These are phyloP conservation scores for Cocos nucifera DNA, from an alignment of 176 grass and related monocot genomes.

Conservation along the genomic window DNA sequence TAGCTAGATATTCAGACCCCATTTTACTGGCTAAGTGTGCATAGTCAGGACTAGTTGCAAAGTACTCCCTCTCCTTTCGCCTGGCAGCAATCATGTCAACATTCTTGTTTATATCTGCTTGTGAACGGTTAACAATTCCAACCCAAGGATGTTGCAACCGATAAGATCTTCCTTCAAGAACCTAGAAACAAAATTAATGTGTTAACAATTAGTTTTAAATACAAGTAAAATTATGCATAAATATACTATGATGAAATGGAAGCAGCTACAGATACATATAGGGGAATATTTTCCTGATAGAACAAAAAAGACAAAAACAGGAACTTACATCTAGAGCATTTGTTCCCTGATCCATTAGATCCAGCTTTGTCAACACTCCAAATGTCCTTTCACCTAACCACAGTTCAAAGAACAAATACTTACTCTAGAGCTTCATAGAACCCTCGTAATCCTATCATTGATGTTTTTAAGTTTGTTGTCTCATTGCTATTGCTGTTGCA, in stretches of 20 bases:
- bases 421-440: too few species aligned
- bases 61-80: constrained; percentile 62
- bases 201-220: too few species aligned
- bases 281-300: neutral
- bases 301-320: neutral
- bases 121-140: constrained; percentile 76
- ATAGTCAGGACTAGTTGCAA: constrained; percentile 65
- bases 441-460: too few species aligned
- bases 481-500: neutral
- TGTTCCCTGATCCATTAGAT: constrained; percentile 82
- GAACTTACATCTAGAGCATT: constrained; percentile 73
- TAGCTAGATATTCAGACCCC: constrained; percentile 69
- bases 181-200: constrained; percentile 9
- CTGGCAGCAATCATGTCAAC: constrained; percentile 63
- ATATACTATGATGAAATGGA: too few species aligned
- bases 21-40: constrained; percentile 53
- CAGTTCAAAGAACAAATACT: neutral
- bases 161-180: constrained; percentile 76
- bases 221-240: too few species aligned
- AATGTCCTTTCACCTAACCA: constrained; percentile 74
- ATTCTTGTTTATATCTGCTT: constrained; percentile 87
- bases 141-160: constrained; percentile 59
- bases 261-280: neutral
- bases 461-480: too few species aligned
- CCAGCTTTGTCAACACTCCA: constrained; percentile 81